These are phyloP conservation scores for Aspergillus nomiae DNA, from an alignment of 2,329 filamentous ascomycete genomes.

Conservation along the genomic window DNA sequence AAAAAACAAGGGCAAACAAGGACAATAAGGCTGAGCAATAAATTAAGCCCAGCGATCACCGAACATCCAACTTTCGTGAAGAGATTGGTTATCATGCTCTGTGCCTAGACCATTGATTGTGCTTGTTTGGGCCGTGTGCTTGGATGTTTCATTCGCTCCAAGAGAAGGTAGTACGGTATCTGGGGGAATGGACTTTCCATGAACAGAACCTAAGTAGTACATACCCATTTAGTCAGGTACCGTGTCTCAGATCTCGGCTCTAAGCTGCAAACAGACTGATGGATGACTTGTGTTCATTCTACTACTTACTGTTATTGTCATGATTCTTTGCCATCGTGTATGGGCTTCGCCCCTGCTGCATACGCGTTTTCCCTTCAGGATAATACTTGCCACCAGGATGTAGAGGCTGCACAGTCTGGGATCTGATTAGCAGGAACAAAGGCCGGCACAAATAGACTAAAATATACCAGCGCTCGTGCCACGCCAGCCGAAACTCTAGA, in stretches of 20 bases:
- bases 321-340: slow-evolving; percentile 8
- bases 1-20: not conserved
- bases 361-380: slow-evolving; percentile 34
- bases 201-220: slow-evolving; percentile 7
- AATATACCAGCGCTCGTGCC: slow-evolving; percentile 42
- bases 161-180: not conserved
- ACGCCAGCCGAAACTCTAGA: slow-evolving; percentile 37
- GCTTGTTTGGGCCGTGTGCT: not conserved
- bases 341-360: slow-evolving; percentile 14
- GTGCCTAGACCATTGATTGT: slow-evolving; percentile 2
- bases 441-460: slow-evolving; percentile 27
- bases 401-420: slow-evolving; percentile 44
- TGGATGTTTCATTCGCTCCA: not conserved
- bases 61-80: slow-evolving; percentile 19
- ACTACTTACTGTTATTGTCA: slow-evolving; percentile 30
- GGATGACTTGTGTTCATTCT: slow-evolving; percentile 12
- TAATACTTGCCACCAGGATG: slow-evolving; percentile 52
- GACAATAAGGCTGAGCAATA: slow-evolving; percentile 14
- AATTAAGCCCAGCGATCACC: slow-evolving; percentile 23
- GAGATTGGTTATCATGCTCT: slow-evolving; percentile 10
- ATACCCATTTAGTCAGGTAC: slow-evolving; percentile 10
- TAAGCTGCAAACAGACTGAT: slow-evolving; percentile 8
- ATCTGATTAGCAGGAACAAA: slow-evolving; percentile 38
- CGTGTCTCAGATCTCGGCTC: slow-evolving; percentile 4
- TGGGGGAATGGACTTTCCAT: not conserved